Conservation (phyloP, 129 eudicot species). For the Flaveria robusta region DNA sequence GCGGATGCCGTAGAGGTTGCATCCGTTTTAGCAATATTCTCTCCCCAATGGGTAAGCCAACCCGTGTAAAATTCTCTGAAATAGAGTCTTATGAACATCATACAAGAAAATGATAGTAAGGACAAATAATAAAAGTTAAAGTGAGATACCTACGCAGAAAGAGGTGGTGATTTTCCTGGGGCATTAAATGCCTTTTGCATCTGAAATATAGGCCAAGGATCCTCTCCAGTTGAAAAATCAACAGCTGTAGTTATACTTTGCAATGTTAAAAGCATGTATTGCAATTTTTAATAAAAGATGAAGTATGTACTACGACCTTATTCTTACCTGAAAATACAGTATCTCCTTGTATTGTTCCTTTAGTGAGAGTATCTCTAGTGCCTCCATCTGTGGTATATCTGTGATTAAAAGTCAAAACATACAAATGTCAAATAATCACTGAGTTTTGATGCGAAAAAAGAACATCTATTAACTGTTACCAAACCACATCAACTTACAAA, state of each 20-base stretch:
- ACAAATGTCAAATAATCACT: background rate
- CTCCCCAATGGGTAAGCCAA: conserved; percentile 99
- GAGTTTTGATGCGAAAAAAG: conserved; percentile 7
- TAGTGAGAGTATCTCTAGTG: conserved; percentile 61
- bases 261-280: conserved; percentile 3
- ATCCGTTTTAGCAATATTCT: conserved; percentile 71
- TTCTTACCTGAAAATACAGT: conserved; percentile 71
- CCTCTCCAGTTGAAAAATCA: conserved; percentile 87
- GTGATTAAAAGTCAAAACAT: conserved; percentile 17
- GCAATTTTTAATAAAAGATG: background rate
- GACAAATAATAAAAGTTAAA: background rate
- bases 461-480: background rate
- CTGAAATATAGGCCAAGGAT: conserved; percentile 82
- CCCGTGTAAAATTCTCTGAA: conserved; percentile 93
- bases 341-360: conserved; percentile 81
- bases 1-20: conserved; percentile 77
- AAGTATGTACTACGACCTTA: background rate
- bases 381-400: conserved; percentile 99
- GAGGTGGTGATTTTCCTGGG: conserved; percentile 97
- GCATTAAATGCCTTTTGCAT: conserved; percentile 85
- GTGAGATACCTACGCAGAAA: conserved; percentile 71
- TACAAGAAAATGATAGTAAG: background rate
- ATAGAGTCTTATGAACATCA: conserved; percentile 19
- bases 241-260: conserved; percentile 53
- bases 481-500: conserved; percentile 52